Base-by-base conservation (phyloP, 345 rosid species). In the Salix purpurea region DNA sequence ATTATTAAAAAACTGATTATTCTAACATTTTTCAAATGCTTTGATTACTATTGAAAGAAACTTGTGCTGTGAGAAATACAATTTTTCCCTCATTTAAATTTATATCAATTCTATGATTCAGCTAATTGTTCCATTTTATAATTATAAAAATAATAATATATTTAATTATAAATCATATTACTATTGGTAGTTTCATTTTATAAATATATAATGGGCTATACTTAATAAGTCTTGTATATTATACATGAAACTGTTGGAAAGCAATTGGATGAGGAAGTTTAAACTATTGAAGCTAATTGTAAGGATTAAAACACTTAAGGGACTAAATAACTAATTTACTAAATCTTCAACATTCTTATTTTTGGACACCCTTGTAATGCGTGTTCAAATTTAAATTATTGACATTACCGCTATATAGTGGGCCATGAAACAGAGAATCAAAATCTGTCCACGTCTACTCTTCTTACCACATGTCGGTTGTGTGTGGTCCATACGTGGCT, bases 251-350 rank as follows among this genome's bases (percentile, higher is more conserved):
- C 6, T 48, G 6, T 14, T 0, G 54, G 19, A 21, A 48, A 48
- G 54, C 6, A 48, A 15, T 14, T 48, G 6, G 21, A 48, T 3
- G 19, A 15, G 19, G 18, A 48, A 48, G 5, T 48, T 48, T 48
- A 48, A 48, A 14, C 4, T 48, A 13, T 48, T 19, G 18, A 48
- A 48, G 21, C 54, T 15, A 48, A 48, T 1, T 48, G 54, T 14
- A 48, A 48, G 0, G 1, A 0, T 15, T 3, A 0, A 0, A 48
- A 4, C 4, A 13, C 21, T 15, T 3, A 24, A 48, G 54, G 54
- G 54, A 15, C 54, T 1, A 15, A 48, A 48, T 13, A 46, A 15
- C 0, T 4, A 4, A 6, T 4, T 48, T 50, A 50, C 50, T 1
- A 14, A 50, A 16, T 50, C 14, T 0, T 44, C 13, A 44, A 2